These are phyloP conservation scores for Entomophthora muscae DNA, from an alignment of 371 early-diverging fungal species.

Conservation along the genomic window DNA sequence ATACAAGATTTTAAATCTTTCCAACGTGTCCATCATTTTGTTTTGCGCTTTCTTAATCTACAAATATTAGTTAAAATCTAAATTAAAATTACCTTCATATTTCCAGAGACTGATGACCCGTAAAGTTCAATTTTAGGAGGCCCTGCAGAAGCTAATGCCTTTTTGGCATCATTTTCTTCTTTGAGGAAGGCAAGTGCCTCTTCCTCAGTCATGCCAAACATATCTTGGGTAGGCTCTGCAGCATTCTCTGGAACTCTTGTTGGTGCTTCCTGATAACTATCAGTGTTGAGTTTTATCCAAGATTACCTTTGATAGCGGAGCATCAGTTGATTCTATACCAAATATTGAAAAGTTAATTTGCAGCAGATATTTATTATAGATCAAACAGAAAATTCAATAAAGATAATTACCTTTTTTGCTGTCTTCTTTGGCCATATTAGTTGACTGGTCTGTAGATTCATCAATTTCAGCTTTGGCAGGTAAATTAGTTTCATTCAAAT, in stretches of 20 bases:
- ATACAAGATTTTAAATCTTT: conserved; percentile 22
- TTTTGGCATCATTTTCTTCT: conserved; percentile 4
- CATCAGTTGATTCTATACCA: no score
- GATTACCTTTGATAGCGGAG: no score
- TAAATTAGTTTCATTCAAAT: no score
- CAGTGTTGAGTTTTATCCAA: no score
- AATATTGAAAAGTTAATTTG: no score
- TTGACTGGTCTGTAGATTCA: no score
- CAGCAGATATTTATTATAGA: no score
- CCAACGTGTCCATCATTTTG: conserved; percentile 18
- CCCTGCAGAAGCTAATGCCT: background rate
- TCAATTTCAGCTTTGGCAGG: no score
- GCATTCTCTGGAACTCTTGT: background rate
- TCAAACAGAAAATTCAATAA: no score
- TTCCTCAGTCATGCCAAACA: background rate
- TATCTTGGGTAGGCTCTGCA: background rate
- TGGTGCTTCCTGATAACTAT: background rate
- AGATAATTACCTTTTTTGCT: no score
- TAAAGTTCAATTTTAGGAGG: conserved; percentile 9
- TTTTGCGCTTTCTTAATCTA: conserved; percentile 21
- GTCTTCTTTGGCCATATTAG: no score
- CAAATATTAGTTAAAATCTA: background rate
- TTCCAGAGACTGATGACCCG: conserved; percentile 15
- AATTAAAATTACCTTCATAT: conserved; percentile 11
- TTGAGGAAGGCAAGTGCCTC: background rate